These are phyloP conservation scores for Gonium pectorale DNA, from an alignment of 139 green algal genomes.

Conservation along the genomic window DNA sequence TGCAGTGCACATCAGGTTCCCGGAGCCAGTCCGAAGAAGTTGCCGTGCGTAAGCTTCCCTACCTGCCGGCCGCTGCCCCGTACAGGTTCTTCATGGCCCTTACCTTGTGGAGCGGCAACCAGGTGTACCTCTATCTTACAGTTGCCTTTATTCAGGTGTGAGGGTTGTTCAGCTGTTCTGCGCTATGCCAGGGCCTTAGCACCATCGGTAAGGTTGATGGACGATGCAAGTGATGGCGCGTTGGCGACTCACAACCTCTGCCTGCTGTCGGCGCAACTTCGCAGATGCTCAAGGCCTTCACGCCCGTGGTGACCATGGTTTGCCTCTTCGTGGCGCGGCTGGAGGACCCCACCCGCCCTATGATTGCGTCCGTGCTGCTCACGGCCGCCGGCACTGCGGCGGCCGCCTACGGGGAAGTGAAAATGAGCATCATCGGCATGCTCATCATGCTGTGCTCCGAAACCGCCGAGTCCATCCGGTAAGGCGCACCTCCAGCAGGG, in stretches of 20 bases:
- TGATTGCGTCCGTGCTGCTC: conserved; percentile 69
- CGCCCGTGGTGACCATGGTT: conserved; percentile 91
- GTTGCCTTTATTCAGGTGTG: conserved; percentile 94
- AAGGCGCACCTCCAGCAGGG: no score
- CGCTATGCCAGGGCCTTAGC: no score
- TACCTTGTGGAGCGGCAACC: conserved; percentile 93
- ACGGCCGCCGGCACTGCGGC: conserved; percentile 76
- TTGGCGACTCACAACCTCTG: no score
- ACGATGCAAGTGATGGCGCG: no score
- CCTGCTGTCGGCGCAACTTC: no score
- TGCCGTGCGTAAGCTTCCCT: no score
- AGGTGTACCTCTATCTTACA: conserved; percentile 96
- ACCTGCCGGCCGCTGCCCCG: no score
- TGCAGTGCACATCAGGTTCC: no score
- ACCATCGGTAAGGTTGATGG: no score
- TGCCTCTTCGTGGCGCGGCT: conserved; percentile 81
- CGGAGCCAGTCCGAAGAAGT: no score
- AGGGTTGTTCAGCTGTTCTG: no score
- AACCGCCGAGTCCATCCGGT: conserved; percentile 77
- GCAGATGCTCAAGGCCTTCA: conserved; percentile 83
- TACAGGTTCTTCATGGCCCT: conserved; percentile 85
- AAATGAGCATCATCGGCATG: conserved; percentile 74
- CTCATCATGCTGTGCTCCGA: conserved; percentile 84
- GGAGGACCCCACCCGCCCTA: conserved; percentile 73
- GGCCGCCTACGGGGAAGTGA: conserved; percentile 79